Percentiles rank a stretch among this genome's conserved stretches.
These are phyloP conservation scores for Vigna mungo DNA, from an alignment of 306 rosid genomes.

Conservation along the genomic window DNA sequence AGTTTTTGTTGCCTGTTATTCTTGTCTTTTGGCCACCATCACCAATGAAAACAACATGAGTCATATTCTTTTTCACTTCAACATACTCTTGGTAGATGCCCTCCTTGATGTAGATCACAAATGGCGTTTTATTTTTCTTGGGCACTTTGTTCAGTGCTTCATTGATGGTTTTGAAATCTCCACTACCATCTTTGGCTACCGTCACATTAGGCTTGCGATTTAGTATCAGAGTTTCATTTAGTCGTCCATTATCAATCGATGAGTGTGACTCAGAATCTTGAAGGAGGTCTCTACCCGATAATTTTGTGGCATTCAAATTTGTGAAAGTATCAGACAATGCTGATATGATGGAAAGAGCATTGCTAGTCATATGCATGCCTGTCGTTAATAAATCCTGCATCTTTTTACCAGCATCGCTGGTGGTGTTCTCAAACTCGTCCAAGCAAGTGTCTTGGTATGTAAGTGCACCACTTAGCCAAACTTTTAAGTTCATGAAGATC, in stretches of 20 bases:
- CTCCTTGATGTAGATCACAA: constrained; percentile 60
- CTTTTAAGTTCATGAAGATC: background rate
- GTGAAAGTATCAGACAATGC: background rate
- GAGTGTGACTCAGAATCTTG: background rate
- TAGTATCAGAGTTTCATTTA: background rate
- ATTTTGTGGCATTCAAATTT: background rate
- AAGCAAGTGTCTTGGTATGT: constrained; percentile 61
- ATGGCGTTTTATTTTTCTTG: constrained; percentile 33
- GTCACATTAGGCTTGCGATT: constrained; percentile 46
- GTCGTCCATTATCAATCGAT: background rate
- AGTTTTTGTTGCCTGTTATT: constrained; percentile 62
- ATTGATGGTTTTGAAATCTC: constrained; percentile 53
- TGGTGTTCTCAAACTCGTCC: constrained; percentile 41
- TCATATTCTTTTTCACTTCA: constrained; percentile 42
- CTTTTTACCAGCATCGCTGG: background rate
- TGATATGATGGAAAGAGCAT: background rate
- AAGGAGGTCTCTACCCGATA: background rate
- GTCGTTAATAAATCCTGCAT: background rate
- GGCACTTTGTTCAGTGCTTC: constrained; percentile 67
- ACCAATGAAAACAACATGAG: constrained; percentile 65
- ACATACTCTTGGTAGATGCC: constrained; percentile 72
- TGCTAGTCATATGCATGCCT: background rate
- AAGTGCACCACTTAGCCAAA: background rate
- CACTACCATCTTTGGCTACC: constrained; percentile 79
- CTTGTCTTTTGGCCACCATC: constrained; percentile 66